Evolutionary conservation across 2,329 filamentous ascomycete genomes (phyloP), one percentile per base, ranked within the genome.

Genomic region (Fusarium floridanum): DNA sequence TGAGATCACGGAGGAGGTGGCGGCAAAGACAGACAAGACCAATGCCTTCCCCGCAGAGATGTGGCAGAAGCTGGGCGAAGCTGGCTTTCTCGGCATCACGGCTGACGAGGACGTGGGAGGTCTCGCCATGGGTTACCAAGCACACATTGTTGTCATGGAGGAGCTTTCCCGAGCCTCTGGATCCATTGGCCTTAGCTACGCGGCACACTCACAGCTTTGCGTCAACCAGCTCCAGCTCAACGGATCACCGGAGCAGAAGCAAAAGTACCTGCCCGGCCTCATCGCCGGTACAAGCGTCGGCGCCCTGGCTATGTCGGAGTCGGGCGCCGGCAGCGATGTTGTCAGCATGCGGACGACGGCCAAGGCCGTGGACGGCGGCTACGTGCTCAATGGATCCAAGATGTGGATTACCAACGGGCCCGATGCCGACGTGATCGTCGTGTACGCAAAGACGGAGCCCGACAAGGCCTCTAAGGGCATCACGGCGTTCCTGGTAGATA

Each of bases 371-470:
- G 93, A 97, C 78, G 95, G 95, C 39, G 96, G 96, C 32, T 98
- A 93, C 82, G 72, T 95, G 22, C 86, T 99, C 65, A 95, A 95
- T 80, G 96, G 95, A 36, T 94, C 92, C 70, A 98, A 99, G 88
- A 98, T 98, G 96, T 99, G 96, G 96, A 99, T 99, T 82, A 99
- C 96, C 72, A 99, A 99, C 84, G 94, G 96, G 6, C 96, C 96
- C 1, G 95, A 98, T 81, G 97, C 97, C n/a, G 90, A 98, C 82
- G 88, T 93, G 48, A 92, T 98, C 65, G 91, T 99, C 64, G 95
- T 99, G n/a, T 99, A 99, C 83, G 96, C 96, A 64, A 98, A 98
- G 87, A 98, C 96, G 1, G 89, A 92, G 67, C 95, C 95, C 1
- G 89, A 92, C 14, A 91, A 90, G 70, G 95, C 87, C 2, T 94